Evolutionary conservation across 768 basidiomycete genomes (phyloP).

Genomic region (Russula virescens): DNA sequence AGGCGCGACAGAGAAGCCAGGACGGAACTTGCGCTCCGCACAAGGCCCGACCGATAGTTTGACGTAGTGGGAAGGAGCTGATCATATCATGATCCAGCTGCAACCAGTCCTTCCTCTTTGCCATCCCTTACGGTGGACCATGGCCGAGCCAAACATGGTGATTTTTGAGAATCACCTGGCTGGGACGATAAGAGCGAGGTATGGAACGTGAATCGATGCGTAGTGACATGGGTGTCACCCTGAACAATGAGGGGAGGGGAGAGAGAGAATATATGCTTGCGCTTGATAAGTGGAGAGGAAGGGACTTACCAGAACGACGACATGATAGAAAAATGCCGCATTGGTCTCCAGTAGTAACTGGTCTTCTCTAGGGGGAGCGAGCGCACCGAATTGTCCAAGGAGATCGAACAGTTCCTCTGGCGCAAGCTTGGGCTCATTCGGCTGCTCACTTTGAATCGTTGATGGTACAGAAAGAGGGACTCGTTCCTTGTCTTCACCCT

Average conservation of each 20-base stretch:
- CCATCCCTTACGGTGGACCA: conserved; percentile 41
- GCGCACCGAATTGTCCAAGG: conserved; percentile 48
- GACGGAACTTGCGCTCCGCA: conserved; percentile 33
- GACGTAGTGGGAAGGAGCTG: conserved; percentile 39
- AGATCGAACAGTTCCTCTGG: conserved; percentile 45
- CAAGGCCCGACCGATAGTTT: neutral
- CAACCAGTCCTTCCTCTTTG: conserved; percentile 52
- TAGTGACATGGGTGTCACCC: conserved; percentile 60
- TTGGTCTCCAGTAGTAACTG: conserved; percentile 50
- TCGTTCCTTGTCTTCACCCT: conserved; percentile 21
- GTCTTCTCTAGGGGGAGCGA: conserved; percentile 42
- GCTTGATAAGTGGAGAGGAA: conserved; percentile 3
- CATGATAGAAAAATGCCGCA: conserved; percentile 45
- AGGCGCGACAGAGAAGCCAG: conserved; percentile 43
- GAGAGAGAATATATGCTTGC: conserved; percentile 7
- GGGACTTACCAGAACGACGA: conserved; percentile 41
- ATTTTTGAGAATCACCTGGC: conserved; percentile 34
- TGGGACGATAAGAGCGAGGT: conserved; percentile 49
- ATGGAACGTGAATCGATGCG: conserved; percentile 60
- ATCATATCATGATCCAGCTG: conserved; percentile 58
- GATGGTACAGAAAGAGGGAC: neutral
- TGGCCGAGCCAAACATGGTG: conserved; percentile 46
- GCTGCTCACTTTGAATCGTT: conserved; percentile 19
- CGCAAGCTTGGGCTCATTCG: conserved; percentile 35
- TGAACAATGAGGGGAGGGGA: no score